Conservation (phyloP, 2,329 filamentous ascomycete genomes). For the Fusarium buxicola region DNA sequence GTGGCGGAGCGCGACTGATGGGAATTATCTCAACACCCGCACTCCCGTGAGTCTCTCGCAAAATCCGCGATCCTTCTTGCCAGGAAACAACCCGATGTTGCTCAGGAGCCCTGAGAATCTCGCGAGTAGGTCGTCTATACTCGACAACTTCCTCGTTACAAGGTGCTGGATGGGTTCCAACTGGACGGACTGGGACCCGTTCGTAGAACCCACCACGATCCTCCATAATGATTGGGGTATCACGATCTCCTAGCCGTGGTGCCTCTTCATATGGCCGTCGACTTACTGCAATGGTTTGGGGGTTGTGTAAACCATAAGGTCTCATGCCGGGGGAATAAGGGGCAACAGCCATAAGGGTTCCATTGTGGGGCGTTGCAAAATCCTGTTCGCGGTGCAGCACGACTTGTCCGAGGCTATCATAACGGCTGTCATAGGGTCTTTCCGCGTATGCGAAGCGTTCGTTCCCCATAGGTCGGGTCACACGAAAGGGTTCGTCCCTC, state of each 20-base stretch:
- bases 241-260: conserved; percentile 47
- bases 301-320: conserved; percentile 31
- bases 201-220: conserved; percentile 55
- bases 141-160: conserved; percentile 29
- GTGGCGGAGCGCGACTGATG: conserved; percentile 16
- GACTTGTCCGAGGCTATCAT: conserved; percentile 22
- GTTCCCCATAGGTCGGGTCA: conserved; percentile 26
- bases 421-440: conserved; percentile 11
- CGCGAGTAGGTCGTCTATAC: conserved; percentile 23
- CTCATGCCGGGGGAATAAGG: conserved; percentile 28
- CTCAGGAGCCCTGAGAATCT: conserved; percentile 24
- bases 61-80: conserved; percentile 37
- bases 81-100: conserved; percentile 36
- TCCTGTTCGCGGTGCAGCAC: conserved; percentile 20
- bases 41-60: conserved; percentile 32
- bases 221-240: conserved; percentile 55
- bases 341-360: conserved; percentile 17
- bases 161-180: conserved; percentile 20
- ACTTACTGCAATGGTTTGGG: conserved; percentile 33
- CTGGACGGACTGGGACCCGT: conserved; percentile 43
- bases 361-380: conserved; percentile 16
- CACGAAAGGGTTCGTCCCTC: conserved; percentile 33
- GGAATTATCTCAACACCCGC: conserved; percentile 38
- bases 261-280: conserved; percentile 49
- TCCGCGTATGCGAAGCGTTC: conserved; percentile 24